Evolutionary conservation across 2,329 filamentous ascomycete genomes (phyloP).

Genomic region (Ophiocordyceps camponoti-saundersi): DNA sequence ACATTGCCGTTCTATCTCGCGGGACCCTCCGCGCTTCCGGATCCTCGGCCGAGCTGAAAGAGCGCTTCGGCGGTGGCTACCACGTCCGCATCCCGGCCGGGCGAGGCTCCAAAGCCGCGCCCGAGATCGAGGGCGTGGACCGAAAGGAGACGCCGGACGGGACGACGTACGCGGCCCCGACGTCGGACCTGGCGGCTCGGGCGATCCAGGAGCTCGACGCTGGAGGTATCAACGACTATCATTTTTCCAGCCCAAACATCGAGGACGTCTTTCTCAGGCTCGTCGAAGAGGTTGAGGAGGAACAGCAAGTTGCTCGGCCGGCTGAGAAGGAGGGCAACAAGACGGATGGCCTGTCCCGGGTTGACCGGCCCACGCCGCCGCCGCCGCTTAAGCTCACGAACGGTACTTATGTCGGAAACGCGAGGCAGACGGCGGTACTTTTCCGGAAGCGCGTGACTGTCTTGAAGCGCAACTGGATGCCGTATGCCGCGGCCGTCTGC

Average conservation of each 20-base stretch:
- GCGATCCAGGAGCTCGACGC: constrained; percentile 56
- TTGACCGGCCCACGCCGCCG: constrained; percentile 13
- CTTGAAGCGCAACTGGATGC: constrained; percentile 60
- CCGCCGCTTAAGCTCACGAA: constrained; percentile 38
- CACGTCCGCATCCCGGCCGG: constrained; percentile 44
- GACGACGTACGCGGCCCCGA: constrained; percentile 53
- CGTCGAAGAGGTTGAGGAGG: constrained; percentile 57
- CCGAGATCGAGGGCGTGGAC: constrained; percentile 35
- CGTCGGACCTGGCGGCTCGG: constrained; percentile 51
- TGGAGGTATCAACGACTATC: constrained; percentile 55
- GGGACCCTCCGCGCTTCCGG: constrained; percentile 68
- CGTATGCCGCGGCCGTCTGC: constrained; percentile 56
- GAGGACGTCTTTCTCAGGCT: constrained; percentile 84
- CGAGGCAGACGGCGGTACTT: constrained; percentile 54
- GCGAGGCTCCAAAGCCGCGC: constrained; percentile 12
- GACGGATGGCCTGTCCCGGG: constrained; percentile 5
- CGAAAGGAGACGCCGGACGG: constrained; percentile 51
- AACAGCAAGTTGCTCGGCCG: constrained; percentile 14
- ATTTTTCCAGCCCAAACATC: constrained; percentile 75
- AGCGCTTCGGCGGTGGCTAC: constrained; percentile 69
- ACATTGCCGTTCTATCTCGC: constrained; percentile 76
- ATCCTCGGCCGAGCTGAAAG: constrained; percentile 73
- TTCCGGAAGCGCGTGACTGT: constrained; percentile 66
- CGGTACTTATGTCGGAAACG: constrained; percentile 51
- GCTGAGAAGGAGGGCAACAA: constrained; percentile 3